A percentile compares a stretch with the other conserved stretches of the same genome.
These are phyloP conservation scores for Scytalidium sp. DNA, from an alignment of 2,329 filamentous ascomycete species.

Conservation along the genomic window DNA sequence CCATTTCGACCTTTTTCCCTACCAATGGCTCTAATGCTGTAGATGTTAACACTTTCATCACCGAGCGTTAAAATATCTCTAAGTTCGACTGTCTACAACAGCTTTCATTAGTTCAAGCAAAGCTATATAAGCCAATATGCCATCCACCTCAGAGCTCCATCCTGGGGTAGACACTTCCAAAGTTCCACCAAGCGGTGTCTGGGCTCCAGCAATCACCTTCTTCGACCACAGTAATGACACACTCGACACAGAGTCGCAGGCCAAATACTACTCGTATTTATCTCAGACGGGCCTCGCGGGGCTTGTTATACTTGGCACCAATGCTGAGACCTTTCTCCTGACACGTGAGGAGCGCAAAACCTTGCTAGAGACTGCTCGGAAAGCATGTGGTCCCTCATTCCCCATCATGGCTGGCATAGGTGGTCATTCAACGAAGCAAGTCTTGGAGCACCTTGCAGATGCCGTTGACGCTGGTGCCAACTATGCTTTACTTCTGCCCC, in stretches of 20 bases:
- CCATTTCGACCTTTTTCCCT: no score
- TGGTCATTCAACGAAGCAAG: slow-evolving; percentile 46
- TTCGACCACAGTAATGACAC: slow-evolving; percentile 42
- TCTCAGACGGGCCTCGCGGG: slow-evolving; percentile 40
- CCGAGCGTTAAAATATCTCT: no score
- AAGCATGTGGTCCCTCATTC: slow-evolving; percentile 40
- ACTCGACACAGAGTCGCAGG: slow-evolving; percentile 38
- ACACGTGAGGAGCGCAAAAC: slow-evolving; percentile 43
- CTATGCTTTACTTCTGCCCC: slow-evolving; percentile 44
- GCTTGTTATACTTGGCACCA: slow-evolving; percentile 46
- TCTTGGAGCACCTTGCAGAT: slow-evolving; percentile 43
- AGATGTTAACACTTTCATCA: no score
- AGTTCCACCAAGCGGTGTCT: slow-evolving; percentile 33
- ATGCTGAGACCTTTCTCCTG: slow-evolving; percentile 47
- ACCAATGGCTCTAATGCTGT: no score
- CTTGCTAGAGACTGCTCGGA: slow-evolving; percentile 40
- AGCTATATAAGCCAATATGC: no score
- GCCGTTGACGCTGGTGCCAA: slow-evolving; percentile 45
- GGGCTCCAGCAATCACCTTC: slow-evolving; percentile 47
- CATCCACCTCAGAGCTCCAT: neutral
- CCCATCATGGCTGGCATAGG: slow-evolving; percentile 50
- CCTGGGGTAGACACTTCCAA: neutral
- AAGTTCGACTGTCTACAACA: no score
- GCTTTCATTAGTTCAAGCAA: no score
- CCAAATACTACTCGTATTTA: slow-evolving; percentile 43